A percentile compares a stretch with the other conserved stretches of the same genome.
phyloP scores from a whole-genome alignment of 208 protist genomes.

The Leishmania tropica region DNA sequence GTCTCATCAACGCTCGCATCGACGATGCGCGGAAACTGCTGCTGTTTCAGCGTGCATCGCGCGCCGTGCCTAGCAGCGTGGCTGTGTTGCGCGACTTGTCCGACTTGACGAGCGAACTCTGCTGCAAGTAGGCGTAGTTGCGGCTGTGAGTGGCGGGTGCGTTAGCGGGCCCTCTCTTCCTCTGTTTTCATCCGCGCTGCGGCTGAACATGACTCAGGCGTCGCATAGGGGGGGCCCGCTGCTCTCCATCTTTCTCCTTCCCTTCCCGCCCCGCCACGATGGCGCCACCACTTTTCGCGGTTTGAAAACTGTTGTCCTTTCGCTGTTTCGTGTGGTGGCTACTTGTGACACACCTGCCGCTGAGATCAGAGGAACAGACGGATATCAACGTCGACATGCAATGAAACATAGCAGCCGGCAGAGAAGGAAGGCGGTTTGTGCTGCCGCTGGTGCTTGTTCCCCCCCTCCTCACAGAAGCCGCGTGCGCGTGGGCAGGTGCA shows the following conservation, averaged over 20 bases:
- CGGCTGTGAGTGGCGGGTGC: neutral
- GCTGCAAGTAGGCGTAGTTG: slow-evolving; percentile 3
- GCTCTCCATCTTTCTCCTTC: neutral
- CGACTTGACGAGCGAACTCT: slow-evolving; percentile 17
- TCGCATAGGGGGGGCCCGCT: neutral
- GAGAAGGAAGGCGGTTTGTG: neutral
- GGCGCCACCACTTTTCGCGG: neutral
- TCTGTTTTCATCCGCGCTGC: neutral
- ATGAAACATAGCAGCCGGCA: neutral
- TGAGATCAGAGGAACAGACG: neutral
- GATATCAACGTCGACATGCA: neutral
- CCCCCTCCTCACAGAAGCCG: neutral
- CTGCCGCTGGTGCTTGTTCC: neutral
- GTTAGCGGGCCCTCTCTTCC: neutral
- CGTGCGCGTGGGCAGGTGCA: neutral
- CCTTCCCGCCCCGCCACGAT: neutral
- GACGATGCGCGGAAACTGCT: slow-evolving; percentile 44
- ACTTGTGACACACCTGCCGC: neutral
- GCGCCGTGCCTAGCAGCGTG: slow-evolving; percentile 2
- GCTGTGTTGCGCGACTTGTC: slow-evolving; percentile 17
- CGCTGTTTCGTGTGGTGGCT: neutral
- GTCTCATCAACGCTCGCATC: slow-evolving; percentile 60
- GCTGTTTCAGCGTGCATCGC: slow-evolving; percentile 27
- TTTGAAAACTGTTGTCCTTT: neutral
- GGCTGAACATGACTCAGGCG: neutral